Evolutionary conservation across 495 filamentous ascomycete species (phyloP).

Genomic region (Penicillium roqueforti): DNA sequence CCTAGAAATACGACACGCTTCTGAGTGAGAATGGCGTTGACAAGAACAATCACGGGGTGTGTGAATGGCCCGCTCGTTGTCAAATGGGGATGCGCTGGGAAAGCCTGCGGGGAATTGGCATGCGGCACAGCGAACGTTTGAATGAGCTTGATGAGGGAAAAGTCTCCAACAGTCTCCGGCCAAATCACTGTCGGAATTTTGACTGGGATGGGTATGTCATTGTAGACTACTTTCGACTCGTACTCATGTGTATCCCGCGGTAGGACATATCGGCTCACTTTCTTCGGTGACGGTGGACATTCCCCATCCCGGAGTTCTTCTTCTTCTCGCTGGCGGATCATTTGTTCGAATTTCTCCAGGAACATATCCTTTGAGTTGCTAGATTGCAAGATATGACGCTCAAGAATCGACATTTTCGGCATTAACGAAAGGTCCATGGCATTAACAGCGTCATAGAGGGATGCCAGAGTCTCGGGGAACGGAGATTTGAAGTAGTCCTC

Average conservation of each 20-base stretch:
- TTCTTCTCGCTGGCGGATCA: slow-evolving; percentile 67
- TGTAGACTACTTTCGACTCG: slow-evolving; percentile 89
- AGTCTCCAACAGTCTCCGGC: slow-evolving; percentile 96
- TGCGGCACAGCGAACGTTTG: slow-evolving; percentile 85
- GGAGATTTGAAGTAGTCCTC: slow-evolving; percentile 98
- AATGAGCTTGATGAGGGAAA: slow-evolving; percentile 94
- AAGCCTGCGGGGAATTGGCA: slow-evolving; percentile 75
- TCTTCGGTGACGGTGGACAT: slow-evolving; percentile 47
- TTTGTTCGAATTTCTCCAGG: slow-evolving; percentile 93
- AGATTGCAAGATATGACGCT: slow-evolving; percentile 79
- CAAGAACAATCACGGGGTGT: slow-evolving; percentile 51
- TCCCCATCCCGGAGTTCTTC: slow-evolving; percentile 40
- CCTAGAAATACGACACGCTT: slow-evolving; percentile 96
- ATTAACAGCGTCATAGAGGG: slow-evolving; percentile 89
- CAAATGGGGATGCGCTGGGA: slow-evolving; percentile 83
- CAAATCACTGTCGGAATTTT: slow-evolving; percentile 90
- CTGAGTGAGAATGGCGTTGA: slow-evolving; percentile 76
- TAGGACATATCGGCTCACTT: slow-evolving; percentile 53
- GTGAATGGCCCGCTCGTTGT: slow-evolving; percentile 78
- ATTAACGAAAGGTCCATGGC: slow-evolving; percentile 94
- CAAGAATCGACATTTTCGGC: slow-evolving; percentile 78
- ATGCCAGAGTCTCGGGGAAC: slow-evolving; percentile 80
- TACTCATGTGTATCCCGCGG: slow-evolving; percentile 96
- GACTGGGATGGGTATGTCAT: slow-evolving; percentile 91
- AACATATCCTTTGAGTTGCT: slow-evolving; percentile 96